Evolutionary conservation across 225 moss, liverwort and hornwort genomes (phyloP).

Genomic region (Pleurozium schreberi): DNA sequence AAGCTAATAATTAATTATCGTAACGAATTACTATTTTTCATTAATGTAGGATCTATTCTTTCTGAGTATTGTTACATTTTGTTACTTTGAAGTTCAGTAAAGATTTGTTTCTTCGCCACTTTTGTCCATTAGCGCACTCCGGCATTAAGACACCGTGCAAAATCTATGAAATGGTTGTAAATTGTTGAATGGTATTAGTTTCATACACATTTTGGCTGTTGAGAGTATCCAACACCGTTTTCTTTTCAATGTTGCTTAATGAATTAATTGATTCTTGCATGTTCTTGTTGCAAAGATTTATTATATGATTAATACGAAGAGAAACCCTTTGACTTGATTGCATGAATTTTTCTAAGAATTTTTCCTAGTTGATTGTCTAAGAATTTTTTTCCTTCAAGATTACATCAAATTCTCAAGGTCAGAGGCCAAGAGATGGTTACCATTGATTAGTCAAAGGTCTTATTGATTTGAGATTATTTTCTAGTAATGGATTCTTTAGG

Average conservation of each 20-base stretch:
- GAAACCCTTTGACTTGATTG: background rate
- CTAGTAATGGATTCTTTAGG: background rate
- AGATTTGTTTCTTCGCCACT: background rate
- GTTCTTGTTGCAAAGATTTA: background rate
- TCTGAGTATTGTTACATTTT: background rate
- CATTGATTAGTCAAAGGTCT: background rate
- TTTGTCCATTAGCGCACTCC: background rate
- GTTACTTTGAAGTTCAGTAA: background rate
- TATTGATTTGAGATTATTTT: background rate
- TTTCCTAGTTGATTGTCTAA: too few relatives aligned
- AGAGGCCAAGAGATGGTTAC: background rate
- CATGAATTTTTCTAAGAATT: background rate
- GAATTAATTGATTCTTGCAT: background rate
- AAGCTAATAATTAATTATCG: too few relatives aligned
- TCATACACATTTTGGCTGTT: background rate
- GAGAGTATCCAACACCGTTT: background rate
- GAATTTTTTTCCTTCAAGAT: background rate
- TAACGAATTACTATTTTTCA: background rate
- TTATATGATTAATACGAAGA: background rate
- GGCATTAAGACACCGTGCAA: background rate
- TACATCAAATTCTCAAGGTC: background rate
- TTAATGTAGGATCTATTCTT: background rate
- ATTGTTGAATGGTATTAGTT: background rate
- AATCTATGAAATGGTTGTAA: background rate
- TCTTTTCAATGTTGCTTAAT: background rate